phyloP scores from a whole-genome alignment of 169 alveolate species.

The Eimeria praecox region DNA sequence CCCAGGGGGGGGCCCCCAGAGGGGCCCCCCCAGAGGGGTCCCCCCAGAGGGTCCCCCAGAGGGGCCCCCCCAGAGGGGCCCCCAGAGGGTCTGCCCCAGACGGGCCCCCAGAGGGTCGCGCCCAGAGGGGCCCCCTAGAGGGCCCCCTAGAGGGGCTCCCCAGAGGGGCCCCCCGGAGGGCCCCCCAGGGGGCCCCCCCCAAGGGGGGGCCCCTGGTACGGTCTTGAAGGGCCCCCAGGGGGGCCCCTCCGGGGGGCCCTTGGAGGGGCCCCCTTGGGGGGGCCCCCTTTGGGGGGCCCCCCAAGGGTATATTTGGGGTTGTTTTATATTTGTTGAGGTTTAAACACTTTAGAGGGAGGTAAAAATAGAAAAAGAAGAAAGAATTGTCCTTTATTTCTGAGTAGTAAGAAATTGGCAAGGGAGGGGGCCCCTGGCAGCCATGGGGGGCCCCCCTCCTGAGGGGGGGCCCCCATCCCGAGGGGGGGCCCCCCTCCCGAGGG shows the following conservation, averaged over 20 bases:
- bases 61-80: not conserved
- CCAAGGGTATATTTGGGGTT: too few species aligned
- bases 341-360: too few species aligned
- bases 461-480: not conserved
- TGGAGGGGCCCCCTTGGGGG: constrained; percentile 6
- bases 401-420: not conserved
- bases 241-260: not conserved
- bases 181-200: not conserved
- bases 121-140: not conserved
- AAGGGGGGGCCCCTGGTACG: not conserved
- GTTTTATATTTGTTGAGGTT: too few species aligned
- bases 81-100: too few species aligned
- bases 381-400: not conserved
- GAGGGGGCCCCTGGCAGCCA: not conserved
- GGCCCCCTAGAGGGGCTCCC: not conserved
- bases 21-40: constrained; percentile 11
- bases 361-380: not conserved
- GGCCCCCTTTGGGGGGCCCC: not conserved
- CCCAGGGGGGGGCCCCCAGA: not conserved
- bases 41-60: too few species aligned
- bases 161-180: too few species aligned
- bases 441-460: not conserved
- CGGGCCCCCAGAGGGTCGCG: not conserved
- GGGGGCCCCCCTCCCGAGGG: not conserved
- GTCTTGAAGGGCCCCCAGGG: not conserved